These are phyloP conservation scores for Solanum lignicaule DNA, from an alignment of 257 asterid species.

Conservation along the genomic window DNA sequence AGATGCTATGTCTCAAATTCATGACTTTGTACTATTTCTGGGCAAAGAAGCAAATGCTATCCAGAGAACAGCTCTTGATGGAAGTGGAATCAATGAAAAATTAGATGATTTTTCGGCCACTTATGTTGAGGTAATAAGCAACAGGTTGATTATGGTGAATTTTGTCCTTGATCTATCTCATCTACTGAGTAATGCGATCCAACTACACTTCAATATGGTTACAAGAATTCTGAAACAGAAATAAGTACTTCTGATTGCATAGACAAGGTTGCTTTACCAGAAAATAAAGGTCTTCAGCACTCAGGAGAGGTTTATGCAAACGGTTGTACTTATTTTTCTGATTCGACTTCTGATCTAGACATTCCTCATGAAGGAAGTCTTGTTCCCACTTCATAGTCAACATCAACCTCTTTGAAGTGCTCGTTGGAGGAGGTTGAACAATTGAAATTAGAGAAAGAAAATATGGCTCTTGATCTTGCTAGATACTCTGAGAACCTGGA, in stretches of 20 bases:
- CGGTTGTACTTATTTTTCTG: constrained; percentile 55
- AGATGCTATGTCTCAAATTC: constrained; percentile 50
- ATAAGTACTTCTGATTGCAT: constrained; percentile 63
- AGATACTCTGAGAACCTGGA: constrained; percentile 45
- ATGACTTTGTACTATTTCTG: constrained; percentile 48
- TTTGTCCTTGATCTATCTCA: constrained; percentile 66
- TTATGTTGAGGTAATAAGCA: constrained; percentile 34
- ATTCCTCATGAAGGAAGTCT: constrained; percentile 62
- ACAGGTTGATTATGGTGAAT: constrained; percentile 26
- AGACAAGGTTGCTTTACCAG: constrained; percentile 77
- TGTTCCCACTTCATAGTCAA: constrained; percentile 64
- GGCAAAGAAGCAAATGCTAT: constrained; percentile 58
- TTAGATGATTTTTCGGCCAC: constrained; percentile 41
- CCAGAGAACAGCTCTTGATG: constrained; percentile 38
- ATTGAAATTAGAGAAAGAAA: constrained; percentile 65
- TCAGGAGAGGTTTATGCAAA: constrained; percentile 45
- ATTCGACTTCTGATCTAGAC: constrained; percentile 70
- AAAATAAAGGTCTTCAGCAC: constrained; percentile 45
- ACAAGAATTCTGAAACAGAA: constrained; percentile 59
- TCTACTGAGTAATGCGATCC: constrained; percentile 52
- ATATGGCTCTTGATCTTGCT: constrained; percentile 50
- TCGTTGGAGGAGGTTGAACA: constrained; percentile 80
- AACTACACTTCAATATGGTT: constrained; percentile 66
- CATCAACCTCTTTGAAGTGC: constrained; percentile 57
- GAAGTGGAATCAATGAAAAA: constrained; percentile 35